Evolutionary conservation across 345 rosid genomes (phyloP).

Genomic region (Physaria fendleri): DNA sequence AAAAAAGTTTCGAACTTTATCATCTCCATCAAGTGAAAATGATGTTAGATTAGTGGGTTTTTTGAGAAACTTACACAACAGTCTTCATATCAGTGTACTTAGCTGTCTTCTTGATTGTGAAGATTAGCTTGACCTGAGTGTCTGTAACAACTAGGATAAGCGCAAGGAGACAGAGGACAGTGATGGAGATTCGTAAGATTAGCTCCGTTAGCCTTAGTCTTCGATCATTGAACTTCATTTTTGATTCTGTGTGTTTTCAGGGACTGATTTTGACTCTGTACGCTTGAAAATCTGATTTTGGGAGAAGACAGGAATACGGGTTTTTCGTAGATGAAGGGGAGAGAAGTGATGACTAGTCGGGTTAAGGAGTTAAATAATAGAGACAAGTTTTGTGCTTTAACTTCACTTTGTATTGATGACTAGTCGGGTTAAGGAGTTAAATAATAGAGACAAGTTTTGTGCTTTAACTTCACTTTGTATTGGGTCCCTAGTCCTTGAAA

Average conservation of each 20-base stretch:
- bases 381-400: no score
- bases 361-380: conserved; percentile 15
- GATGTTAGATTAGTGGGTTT: background rate
- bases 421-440: no score
- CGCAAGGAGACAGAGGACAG: no score
- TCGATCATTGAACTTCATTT: conserved; percentile 55
- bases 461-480: conserved; percentile 20
- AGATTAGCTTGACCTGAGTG: no score
- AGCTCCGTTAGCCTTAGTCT: conserved; percentile 69
- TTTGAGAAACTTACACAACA: conserved; percentile 48
- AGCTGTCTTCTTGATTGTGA: conserved; percentile 65
- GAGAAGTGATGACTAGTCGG: background rate
- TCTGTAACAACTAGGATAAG: no score
- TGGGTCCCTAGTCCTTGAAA: conserved; percentile 2
- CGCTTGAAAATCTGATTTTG: background rate
- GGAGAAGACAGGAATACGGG: background rate
- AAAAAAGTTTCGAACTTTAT: background rate
- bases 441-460: no score
- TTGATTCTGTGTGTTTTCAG: conserved; percentile 45
- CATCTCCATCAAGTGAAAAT: background rate
- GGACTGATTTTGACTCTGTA: conserved; percentile 59
- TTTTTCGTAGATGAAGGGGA: background rate
- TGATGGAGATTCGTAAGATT: conserved; percentile 60
- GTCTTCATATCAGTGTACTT: conserved; percentile 89
- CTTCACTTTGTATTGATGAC: no score